phyloP scores from a whole-genome alignment of 257 asterid species.

The Leptodermis oblonga region DNA sequence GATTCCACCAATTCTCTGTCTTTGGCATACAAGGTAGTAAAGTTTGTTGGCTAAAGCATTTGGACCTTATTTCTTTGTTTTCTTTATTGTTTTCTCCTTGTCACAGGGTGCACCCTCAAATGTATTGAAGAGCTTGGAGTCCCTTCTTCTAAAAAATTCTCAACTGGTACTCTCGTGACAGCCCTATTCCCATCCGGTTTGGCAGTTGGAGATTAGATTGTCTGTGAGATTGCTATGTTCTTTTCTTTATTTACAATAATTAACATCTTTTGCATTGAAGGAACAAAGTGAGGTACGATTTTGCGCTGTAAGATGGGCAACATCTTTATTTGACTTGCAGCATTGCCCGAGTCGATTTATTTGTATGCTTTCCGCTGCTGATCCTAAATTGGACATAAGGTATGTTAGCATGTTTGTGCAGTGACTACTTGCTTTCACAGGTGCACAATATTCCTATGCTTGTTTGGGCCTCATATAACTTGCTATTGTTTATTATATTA shows the following conservation, averaged over 20 bases:
- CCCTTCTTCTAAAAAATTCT: conserved; percentile 63
- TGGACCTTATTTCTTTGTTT: conserved; percentile 3
- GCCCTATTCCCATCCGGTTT: conserved; percentile 18
- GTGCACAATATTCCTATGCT: neutral
- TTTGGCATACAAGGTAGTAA: conserved; percentile 74
- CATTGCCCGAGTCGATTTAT: conserved; percentile 96
- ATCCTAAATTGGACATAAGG: conserved; percentile 92
- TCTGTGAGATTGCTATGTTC: conserved; percentile 1
- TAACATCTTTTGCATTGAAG: conserved; percentile 34
- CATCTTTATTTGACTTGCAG: conserved; percentile 69
- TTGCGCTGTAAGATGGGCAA: conserved; percentile 98
- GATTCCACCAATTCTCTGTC: conserved; percentile 91
- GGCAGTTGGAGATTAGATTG: conserved; percentile 18
- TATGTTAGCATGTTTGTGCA: conserved; percentile 24
- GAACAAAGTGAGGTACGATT: conserved; percentile 98
- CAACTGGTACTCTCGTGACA: conserved; percentile 55
- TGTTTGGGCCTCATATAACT: neutral
- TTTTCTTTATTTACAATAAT: conserved; percentile 5
- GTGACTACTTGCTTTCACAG: neutral
- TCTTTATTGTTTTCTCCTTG: conserved; percentile 21
- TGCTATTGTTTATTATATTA: neutral
- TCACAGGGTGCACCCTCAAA: conserved; percentile 67
- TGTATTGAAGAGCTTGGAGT: conserved; percentile 78
- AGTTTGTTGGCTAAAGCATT: conserved; percentile 17
- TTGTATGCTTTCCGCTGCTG: conserved; percentile 95